Base-by-base conservation (phyloP, 169 alveolate species). In the Babesia ovis region DNA sequence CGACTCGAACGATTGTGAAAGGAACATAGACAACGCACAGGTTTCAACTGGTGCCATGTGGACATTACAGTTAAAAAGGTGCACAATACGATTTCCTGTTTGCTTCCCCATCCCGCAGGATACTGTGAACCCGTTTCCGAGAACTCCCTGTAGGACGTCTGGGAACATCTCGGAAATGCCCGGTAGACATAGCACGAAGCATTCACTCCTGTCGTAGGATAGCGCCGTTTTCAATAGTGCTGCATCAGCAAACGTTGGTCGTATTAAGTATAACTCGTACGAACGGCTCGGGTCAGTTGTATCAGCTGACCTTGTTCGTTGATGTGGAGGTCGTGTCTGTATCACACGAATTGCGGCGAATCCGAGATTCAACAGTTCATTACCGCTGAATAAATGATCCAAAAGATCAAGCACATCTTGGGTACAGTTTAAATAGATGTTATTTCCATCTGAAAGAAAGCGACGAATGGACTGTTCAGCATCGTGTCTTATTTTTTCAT, bases 31-130 rank as follows among this genome's bases (percentile, higher is more conserved):
- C 22, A 79, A 64, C 9, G 61, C 74, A 27, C 55, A 64, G 9
- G 81, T 54, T 29, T 79, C 83, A 12, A 79, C 71, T 18, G 87
- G 87, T 18, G 74, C 77, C 84, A 79, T 79, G 34, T 79, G 83
- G 11, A 79, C 50, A 29, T 74, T 37, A 48, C 83, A 79, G 31
- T 29, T 18, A 48, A 25, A 79, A 14, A 79, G 70, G n/a, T 67
- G 79, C 23, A 76, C 80, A 35, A 76, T 27, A 20, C 59, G 39
- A n/a, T 41, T 76, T 9, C 70, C 70, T 20, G 37, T 22, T 14
- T 64, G 77, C 66, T 68, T 50, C 39, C 66, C 35, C 16, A 60
- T 42, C 6, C 71, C 75, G 39, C 69, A 37, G 23, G 50, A 20
- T 20, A 79, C 83, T 1, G 77, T 79, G 71, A 48, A 79, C 41